A percentile compares a stretch with the other conserved stretches of the same genome.
Conservation (phyloP, 371 early-diverging fungal species). For the Entomophthora muscae region DNA sequence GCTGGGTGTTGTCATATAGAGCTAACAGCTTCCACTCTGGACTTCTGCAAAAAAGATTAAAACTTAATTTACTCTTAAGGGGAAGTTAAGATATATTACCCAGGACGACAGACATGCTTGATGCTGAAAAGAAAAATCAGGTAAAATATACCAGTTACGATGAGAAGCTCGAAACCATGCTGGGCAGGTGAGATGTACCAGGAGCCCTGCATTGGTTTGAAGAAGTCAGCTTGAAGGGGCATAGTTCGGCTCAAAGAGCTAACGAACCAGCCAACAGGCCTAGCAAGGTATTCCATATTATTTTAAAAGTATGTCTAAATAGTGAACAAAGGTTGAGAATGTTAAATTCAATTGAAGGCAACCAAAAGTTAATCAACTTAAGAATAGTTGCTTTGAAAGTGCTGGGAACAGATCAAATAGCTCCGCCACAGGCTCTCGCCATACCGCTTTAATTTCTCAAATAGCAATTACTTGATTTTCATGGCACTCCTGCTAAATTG, state of each 20-base stretch:
- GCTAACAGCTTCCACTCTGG: not conserved
- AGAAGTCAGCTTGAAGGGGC: not conserved
- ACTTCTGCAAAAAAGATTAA: not conserved
- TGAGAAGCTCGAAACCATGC: not conserved
- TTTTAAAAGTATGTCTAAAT: not conserved
- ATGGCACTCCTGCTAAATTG: no score
- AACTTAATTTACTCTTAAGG: not conserved
- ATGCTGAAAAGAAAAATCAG: not conserved
- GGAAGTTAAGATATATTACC: not conserved
- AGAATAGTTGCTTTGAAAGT: no score
- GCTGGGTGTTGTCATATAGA: not conserved
- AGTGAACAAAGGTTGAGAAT: no score
- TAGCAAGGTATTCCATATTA: not conserved
- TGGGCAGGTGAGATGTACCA: conserved; percentile 7
- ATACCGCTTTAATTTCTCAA: no score
- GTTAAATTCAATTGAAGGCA: no score
- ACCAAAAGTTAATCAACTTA: no score
- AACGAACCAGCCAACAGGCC: not conserved
- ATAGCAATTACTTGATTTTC: no score
- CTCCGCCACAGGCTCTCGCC: no score
- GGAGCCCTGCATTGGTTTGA: not conserved
- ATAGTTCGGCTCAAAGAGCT: not conserved
- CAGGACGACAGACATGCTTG: not conserved
- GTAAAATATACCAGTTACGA: not conserved
- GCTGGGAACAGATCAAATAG: no score